A percentile compares a stretch with the other conserved stretches of the same genome.
Evolutionary conservation across 805 yeast species (phyloP).

Genomic region (Candida pseudoglaebosa): DNA sequence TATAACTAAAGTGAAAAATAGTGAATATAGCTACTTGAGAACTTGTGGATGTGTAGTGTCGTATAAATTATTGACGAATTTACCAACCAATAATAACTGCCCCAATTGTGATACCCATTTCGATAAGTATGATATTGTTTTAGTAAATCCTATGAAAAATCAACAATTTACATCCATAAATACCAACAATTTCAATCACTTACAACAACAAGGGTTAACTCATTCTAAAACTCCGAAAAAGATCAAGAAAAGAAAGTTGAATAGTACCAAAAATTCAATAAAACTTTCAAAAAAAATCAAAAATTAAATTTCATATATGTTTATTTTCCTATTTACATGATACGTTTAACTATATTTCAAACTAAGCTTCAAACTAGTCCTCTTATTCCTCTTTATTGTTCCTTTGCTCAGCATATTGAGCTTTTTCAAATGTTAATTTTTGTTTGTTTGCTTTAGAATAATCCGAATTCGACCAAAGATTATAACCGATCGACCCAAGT

Average conservation of each 20-base stretch:
- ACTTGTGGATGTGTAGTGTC: slow-evolving; percentile 39
- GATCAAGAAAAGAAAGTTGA: slow-evolving; percentile 5
- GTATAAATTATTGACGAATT: slow-evolving; percentile 19
- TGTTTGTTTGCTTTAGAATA: slow-evolving; percentile 38
- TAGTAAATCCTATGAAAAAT: slow-evolving; percentile 22
- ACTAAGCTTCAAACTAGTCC: too few relatives aligned
- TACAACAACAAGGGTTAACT: slow-evolving; percentile 12
- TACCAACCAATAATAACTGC: slow-evolving; percentile 17
- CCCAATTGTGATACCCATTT: slow-evolving; percentile 28
- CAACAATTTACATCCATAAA: slow-evolving; percentile 11
- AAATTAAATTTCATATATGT: neutral
- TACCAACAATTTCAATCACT: slow-evolving; percentile 10
- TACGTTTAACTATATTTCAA: too few relatives aligned
- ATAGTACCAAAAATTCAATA: neutral
- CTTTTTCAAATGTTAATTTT: slow-evolving; percentile 35
- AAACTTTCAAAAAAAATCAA: neutral
- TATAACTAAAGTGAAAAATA: slow-evolving; percentile 12
- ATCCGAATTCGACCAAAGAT: slow-evolving; percentile 42
- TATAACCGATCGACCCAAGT: slow-evolving; percentile 35
- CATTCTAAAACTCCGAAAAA: slow-evolving; percentile 23
- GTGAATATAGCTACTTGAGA: slow-evolving; percentile 26
- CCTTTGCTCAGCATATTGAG: slow-evolving; percentile 28
- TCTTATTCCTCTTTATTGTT: slow-evolving; percentile 1
- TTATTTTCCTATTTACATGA: too few relatives aligned
- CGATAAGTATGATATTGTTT: slow-evolving; percentile 27